Percentiles rank a stretch among this genome's conserved stretches.
Evolutionary conservation across 2,329 filamentous ascomycete genomes (phyloP).

Genomic region (Nemania diffusa): DNA sequence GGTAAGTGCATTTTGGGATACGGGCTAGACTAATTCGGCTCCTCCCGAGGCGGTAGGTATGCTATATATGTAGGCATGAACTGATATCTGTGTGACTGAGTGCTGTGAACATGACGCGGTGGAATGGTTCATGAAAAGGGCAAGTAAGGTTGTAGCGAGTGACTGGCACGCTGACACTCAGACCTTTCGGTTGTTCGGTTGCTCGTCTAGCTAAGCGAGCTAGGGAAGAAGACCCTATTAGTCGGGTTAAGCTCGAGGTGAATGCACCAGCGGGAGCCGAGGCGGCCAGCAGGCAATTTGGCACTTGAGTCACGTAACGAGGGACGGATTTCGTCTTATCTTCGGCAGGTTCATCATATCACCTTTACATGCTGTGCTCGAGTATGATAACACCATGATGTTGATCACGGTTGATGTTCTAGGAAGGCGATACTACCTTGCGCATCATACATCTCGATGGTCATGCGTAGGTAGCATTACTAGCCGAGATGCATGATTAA

Average conservation of each 20-base stretch:
- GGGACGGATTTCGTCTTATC: neutral
- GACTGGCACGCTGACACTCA: neutral
- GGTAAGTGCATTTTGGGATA: neutral
- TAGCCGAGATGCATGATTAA: conserved; percentile 11
- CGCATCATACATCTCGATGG: neutral
- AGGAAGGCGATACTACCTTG: conserved; percentile 1
- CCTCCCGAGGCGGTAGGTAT: neutral
- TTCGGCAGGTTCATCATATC: neutral
- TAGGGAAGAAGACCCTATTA: neutral
- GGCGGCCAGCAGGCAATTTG: neutral
- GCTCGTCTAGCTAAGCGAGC: neutral
- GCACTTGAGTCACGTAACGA: neutral
- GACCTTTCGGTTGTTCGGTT: neutral
- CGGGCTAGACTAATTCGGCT: neutral
- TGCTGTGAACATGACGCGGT: neutral
- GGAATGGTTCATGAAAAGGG: neutral
- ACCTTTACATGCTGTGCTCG: neutral
- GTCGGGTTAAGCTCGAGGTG: neutral
- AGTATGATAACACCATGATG: neutral
- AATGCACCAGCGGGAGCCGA: neutral
- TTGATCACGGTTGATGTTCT: neutral
- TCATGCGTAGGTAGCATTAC: conserved; percentile 4
- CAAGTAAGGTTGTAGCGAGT: neutral
- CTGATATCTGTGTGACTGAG: neutral
- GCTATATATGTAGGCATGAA: neutral